Base-by-base conservation (phyloP, 805 yeast species). In the Yarrowia sp. region DNA sequence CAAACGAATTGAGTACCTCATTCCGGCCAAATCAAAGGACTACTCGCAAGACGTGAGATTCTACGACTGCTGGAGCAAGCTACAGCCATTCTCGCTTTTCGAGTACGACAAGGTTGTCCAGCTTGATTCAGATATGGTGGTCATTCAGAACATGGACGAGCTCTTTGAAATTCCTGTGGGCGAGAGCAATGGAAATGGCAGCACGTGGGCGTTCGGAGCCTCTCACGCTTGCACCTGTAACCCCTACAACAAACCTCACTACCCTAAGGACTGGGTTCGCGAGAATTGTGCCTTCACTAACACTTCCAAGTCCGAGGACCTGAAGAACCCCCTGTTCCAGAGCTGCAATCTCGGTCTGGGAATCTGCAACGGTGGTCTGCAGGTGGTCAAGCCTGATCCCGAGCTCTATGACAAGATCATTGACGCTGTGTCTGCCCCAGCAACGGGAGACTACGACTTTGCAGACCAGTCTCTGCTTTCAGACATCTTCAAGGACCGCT, bases 181-280 rank as follows among this genome's bases (percentile, higher is more conserved):
- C 61, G 74, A 73, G 2, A 70, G 73, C 10, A 72, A 73, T 1
- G 71, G 73, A 5, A 58, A 43, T 9, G 64, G 64, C 14, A 3
- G 38, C n/a, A 61, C 46, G 6, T 61, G 55, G 53, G 81, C 78
- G 4, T 85, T 86, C 75, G 89, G 87, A 0, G 87, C 88, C 0
- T 74, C 84, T 12, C 86, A 85, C 70, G 88, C 89, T 2, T 86
- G 89, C 74, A 86, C 85, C 24, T 86, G 89, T 75, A 86, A 86
- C 70, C 89, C 89, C 5, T 78, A 81, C 75, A 73, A 79, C 20
- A 80, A 82, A 69, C 70, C 79, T 0, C 87, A 86, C 73, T 86
- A 86, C 69, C 89, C 89, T 15, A 69, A 73, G 56, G 79, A 84
- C 70, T 86, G 89, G 89, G 70, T 78, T 10, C 76, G 78, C 2